These are phyloP conservation scores for Phytophthora hybrid DNA, from an alignment of 352 stramenopile genomes.

Conservation along the genomic window DNA sequence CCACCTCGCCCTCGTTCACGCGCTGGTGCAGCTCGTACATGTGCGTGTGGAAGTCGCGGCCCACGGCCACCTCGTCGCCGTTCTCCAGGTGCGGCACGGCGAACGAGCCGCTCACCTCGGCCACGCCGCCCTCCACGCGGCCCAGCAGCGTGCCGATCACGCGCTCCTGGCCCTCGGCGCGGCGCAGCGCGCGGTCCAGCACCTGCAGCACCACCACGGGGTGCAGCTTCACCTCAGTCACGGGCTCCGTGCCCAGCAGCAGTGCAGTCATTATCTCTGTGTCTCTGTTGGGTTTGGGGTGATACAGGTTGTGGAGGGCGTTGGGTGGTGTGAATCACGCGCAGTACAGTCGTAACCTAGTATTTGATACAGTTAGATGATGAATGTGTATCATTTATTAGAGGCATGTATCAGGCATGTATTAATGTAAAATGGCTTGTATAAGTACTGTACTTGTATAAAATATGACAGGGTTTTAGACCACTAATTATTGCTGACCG, in stretches of 20 bases:
- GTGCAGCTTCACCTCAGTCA: conserved; percentile 92
- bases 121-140: conserved; percentile 82
- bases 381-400: no score
- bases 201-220: conserved; percentile 97
- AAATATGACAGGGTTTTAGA: no score
- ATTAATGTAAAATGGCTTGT: no score
- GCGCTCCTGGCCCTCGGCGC: conserved; percentile 93
- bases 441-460: no score
- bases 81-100: conserved; percentile 97
- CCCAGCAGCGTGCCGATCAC: conserved; percentile 98
- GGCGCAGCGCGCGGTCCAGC: conserved; percentile 96
- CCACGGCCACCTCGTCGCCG: conserved; percentile 96
- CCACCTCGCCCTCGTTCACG: conserved; percentile 94
- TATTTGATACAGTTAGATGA: no score
- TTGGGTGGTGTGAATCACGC: no score
- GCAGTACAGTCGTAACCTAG: no score
- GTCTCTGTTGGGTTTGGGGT: background rate
- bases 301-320: no score
- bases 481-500: no score
- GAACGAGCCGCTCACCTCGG: conserved; percentile 96
- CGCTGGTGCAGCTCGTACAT: conserved; percentile 97
- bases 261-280: conserved; percentile 49
- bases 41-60: conserved; percentile 98
- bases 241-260: conserved; percentile 82
- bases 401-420: no score